A percentile compares a stretch with the other conserved stretches of the same genome.
Evolutionary conservation across 805 yeast genomes (phyloP).

Genomic region (Candida taoyuanica): DNA sequence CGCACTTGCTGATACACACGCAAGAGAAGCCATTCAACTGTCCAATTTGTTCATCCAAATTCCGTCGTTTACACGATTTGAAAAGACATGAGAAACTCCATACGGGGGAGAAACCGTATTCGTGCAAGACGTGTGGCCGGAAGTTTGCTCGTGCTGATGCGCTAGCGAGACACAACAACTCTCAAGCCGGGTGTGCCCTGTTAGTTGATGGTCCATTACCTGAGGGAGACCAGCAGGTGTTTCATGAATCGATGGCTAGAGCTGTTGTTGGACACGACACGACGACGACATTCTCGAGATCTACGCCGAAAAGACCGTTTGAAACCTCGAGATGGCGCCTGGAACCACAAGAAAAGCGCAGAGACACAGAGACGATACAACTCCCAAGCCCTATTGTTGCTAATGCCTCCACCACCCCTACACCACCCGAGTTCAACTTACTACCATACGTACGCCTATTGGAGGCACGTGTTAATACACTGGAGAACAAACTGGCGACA

Average conservation of each 20-base stretch:
- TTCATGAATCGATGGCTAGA: no score
- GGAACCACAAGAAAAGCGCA: not conserved
- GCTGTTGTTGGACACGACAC: no score
- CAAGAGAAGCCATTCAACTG: conserved; percentile 61
- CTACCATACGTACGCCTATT: conserved; percentile 21
- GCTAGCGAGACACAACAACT: conserved; percentile 59
- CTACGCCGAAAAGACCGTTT: not conserved
- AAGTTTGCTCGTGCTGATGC: conserved; percentile 76
- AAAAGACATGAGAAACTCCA: conserved; percentile 73
- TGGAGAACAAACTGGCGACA: conserved; percentile 18
- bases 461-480: conserved; percentile 18
- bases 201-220: conserved; percentile 14
- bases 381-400: no score
- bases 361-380: no score
- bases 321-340: not conserved
- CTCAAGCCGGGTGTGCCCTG: conserved; percentile 29
- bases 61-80: conserved; percentile 71
- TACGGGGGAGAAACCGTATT: conserved; percentile 68
- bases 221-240: conserved; percentile 1
- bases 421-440: conserved; percentile 6
- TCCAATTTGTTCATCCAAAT: conserved; percentile 52
- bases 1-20: conserved; percentile 67
- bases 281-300: not conserved
- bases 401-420: not conserved
- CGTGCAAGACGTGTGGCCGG: conserved; percentile 56